Evolutionary conservation across 140 eudicot species (phyloP).

Genomic region (Flaveria floridana): DNA sequence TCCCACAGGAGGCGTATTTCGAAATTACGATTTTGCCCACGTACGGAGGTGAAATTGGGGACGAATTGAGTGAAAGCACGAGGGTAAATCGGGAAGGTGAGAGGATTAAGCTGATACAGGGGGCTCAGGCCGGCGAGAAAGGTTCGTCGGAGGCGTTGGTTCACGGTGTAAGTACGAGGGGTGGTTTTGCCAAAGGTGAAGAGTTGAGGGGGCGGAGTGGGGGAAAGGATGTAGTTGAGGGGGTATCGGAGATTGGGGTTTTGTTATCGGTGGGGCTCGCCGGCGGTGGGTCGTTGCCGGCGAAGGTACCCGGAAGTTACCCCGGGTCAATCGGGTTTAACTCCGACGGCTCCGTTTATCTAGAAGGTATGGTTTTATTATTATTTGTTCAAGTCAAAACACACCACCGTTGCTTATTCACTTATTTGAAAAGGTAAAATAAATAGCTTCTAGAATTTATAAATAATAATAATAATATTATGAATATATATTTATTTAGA

Average conservation of each 20-base stretch:
- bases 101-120: conserved; percentile 50
- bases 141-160: conserved; percentile 37
- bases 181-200: conserved; percentile 28
- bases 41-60: conserved; percentile 18
- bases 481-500: neutral
- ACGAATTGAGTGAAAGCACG: neutral
- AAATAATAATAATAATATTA: neutral
- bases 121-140: conserved; percentile 25
- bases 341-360: conserved; percentile 77
- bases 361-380: conserved; percentile 61
- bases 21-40: conserved; percentile 62
- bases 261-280: conserved; percentile 61
- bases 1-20: conserved; percentile 91
- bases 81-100: conserved; percentile 45
- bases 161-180: conserved; percentile 29
- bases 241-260: conserved; percentile 32
- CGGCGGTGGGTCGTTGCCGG: conserved; percentile 54
- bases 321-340: conserved; percentile 89
- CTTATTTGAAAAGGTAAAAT: conserved; percentile 8
- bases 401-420: conserved; percentile 16
- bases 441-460: conserved; percentile 23
- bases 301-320: conserved; percentile 73
- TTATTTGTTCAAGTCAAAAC: conserved; percentile 24
- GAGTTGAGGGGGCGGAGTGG: conserved; percentile 42
- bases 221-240: conserved; percentile 38